phyloP scores from a whole-genome alignment of 208 protist species.

The Trypanosoma rangeli region DNA sequence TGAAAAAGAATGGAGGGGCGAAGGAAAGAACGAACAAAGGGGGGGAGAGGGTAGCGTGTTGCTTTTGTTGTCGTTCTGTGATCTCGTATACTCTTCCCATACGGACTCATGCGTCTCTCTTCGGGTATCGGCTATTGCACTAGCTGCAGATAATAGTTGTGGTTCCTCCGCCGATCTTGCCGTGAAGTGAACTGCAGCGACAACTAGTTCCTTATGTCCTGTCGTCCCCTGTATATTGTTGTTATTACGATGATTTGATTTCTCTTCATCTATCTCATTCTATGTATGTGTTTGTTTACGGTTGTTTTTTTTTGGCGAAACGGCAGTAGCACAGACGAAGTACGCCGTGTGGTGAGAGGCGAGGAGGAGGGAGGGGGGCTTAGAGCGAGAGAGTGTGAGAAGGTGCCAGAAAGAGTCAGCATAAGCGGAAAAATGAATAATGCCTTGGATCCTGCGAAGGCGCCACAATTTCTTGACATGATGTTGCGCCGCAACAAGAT shows the following conservation, averaged over 20 bases:
- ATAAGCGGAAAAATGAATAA: constrained; percentile 26
- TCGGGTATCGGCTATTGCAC: neutral
- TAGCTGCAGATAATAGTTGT: neutral
- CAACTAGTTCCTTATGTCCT: neutral
- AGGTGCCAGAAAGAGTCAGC: neutral
- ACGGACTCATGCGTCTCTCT: constrained; percentile 7
- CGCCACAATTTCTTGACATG: constrained; percentile 77
- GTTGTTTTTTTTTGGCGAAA: neutral
- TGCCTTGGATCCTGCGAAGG: constrained; percentile 54
- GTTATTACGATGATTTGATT: neutral
- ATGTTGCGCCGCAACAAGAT: constrained; percentile 79
- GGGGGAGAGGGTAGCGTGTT: neutral
- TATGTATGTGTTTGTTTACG: neutral
- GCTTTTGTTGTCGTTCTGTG: neutral
- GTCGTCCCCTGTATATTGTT: neutral
- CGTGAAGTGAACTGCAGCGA: neutral
- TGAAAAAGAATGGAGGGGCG: neutral
- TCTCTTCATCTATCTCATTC: neutral
- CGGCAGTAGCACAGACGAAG: neutral
- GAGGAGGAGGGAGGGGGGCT: neutral
- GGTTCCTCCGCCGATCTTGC: no score
- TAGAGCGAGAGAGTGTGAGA: neutral
- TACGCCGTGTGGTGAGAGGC: neutral
- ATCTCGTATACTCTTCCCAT: neutral
- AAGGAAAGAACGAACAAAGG: neutral